Evolutionary conservation across 78 protist species (phyloP).

Genomic region (Dictyostelium capitatum): DNA sequence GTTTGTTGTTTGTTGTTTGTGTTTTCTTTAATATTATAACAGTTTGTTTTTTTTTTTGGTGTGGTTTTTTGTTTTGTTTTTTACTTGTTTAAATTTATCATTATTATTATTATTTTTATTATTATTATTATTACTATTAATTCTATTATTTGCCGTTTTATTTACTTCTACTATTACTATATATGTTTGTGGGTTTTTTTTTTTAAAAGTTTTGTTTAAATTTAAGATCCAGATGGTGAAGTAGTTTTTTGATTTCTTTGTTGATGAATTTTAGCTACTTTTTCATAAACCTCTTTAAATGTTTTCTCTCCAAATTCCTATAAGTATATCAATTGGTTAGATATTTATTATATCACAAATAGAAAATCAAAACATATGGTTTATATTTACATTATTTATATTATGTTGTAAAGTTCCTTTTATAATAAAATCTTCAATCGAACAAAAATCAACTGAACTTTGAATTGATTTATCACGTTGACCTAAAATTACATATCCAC

Average conservation of each 20-base stretch:
- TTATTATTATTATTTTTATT: slow-evolving; percentile 9
- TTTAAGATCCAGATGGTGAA: slow-evolving; percentile 63
- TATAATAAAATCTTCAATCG: slow-evolving; percentile 73
- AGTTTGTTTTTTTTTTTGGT: not conserved
- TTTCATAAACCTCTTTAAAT: slow-evolving; percentile 73
- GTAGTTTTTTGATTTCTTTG: slow-evolving; percentile 74
- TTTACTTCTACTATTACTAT: not conserved
- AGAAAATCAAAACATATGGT: not conserved
- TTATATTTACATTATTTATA: slow-evolving; percentile 31
- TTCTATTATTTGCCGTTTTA: not conserved
- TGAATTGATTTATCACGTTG: slow-evolving; percentile 32
- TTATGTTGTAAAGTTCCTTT: slow-evolving; percentile 65
- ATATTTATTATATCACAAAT: no score
- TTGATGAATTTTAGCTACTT: slow-evolving; percentile 52
- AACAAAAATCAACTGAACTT: slow-evolving; percentile 44
- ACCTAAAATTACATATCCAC: slow-evolving; percentile 78
- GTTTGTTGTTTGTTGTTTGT: not conserved
- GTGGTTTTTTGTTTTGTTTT: not conserved
- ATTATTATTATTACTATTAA: not conserved
- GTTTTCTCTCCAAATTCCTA: slow-evolving; percentile 70
- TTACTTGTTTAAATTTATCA: not conserved
- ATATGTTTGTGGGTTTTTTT: no score
- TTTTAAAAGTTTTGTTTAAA: not conserved
- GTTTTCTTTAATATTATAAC: not conserved
- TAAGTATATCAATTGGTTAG: no score